A percentile compares a stretch with the other conserved stretches of the same genome.
phyloP scores from a whole-genome alignment of 2,329 filamentous ascomycete species.

The Parasarocladium wereldwijsianum region DNA sequence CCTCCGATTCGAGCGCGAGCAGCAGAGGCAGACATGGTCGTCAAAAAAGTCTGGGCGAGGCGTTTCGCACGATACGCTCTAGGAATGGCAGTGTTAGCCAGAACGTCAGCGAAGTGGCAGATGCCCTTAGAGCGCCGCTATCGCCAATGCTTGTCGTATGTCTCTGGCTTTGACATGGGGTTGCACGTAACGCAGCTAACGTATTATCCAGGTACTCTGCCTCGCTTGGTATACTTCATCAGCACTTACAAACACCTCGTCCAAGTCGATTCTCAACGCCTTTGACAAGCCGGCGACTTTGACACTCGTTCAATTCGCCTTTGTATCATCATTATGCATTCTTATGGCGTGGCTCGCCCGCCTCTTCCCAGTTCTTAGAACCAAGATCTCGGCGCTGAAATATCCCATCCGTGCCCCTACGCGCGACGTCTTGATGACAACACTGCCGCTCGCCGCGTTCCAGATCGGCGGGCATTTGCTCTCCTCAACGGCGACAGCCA shows the following conservation, averaged over 20 bases:
- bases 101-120: constrained; percentile 85
- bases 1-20: background rate
- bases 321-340: constrained; percentile 80
- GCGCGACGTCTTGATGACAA: constrained; percentile 68
- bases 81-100: constrained; percentile 77
- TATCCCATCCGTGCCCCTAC: constrained; percentile 73
- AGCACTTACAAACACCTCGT: constrained; percentile 91
- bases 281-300: constrained; percentile 84
- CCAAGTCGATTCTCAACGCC: constrained; percentile 88
- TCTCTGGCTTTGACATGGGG: constrained; percentile 4
- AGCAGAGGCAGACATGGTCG: constrained; percentile 38
- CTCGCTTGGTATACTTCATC: constrained; percentile 90
- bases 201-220: constrained; percentile 53
- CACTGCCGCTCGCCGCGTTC: constrained; percentile 82
- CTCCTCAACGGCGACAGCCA: constrained; percentile 83
- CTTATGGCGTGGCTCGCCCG: constrained; percentile 62
- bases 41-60: constrained; percentile 81
- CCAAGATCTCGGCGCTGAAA: constrained; percentile 61
- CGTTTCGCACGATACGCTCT: constrained; percentile 68
- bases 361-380: constrained; percentile 55
- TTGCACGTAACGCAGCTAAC: background rate
- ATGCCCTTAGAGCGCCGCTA: constrained; percentile 77
- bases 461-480: constrained; percentile 89
- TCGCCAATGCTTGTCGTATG: constrained; percentile 76
- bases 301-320: constrained; percentile 84